Conservation (phyloP, 179 eudicot genomes). For the Patellifolia procumbens region DNA sequence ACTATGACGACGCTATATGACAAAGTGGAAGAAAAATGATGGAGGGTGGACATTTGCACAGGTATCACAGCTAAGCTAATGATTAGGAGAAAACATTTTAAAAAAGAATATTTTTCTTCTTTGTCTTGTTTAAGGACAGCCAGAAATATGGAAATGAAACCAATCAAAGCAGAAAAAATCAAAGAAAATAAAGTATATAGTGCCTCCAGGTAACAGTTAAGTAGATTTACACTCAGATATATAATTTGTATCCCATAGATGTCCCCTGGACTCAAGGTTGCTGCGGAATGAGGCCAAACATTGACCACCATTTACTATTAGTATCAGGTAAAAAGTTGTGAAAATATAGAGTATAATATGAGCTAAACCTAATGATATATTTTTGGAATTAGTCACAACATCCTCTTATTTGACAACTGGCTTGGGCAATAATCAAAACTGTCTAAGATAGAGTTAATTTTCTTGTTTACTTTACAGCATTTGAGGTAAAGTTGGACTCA, state of each 20-base stretch:
- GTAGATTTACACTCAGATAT: neutral
- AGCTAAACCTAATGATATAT: neutral
- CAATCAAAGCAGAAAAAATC: neutral
- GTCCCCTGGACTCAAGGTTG: neutral
- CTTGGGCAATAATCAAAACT: conserved; percentile 4
- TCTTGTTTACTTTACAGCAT: neutral
- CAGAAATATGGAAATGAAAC: neutral
- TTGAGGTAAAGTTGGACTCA: conserved; percentile 7
- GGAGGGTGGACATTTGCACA: neutral
- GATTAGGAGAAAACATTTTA: neutral
- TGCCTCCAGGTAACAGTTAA: neutral
- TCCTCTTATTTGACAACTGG: conserved; percentile 14
- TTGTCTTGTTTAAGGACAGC: neutral
- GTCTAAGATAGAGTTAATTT: conserved; percentile 5
- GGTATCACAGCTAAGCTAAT: neutral
- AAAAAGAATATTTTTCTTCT: neutral
- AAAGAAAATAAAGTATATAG: neutral
- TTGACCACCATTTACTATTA: neutral
- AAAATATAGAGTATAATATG: neutral
- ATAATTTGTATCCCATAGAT: neutral
- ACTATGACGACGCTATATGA: neutral
- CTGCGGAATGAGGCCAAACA: neutral
- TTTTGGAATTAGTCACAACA: neutral
- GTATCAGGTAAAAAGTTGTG: neutral
- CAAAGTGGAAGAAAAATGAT: neutral